Base-by-base conservation (phyloP, 1,284 basidiomycete species). In the Puccinia horiana region DNA sequence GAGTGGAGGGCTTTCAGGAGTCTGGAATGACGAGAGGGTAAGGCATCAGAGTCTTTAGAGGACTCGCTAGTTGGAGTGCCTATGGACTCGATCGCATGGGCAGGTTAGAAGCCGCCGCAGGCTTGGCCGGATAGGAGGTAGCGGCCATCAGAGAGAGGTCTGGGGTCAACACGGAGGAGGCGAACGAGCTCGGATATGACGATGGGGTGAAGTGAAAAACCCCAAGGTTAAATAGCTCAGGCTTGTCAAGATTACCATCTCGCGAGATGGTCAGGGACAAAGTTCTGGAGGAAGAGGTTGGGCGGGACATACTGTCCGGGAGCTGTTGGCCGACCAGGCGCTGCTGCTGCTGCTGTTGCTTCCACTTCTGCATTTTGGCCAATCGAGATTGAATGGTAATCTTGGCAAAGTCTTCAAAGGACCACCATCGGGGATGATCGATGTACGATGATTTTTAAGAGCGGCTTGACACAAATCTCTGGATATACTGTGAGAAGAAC, bases 341-440 rank as follows among this genome's bases (percentile, higher is more conserved):
- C 26, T 75, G 61, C 26, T 32, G n/a, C 18, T 63, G 44, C n/a
- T 82, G 81, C 20, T 82, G 63, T 83, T 81, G 76, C 82, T 87
- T 86, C 89, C 89, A 90, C 75, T 89, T 87, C 77, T 89, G 88
- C 83, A 90, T 86, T 84, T 90, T 90, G 44, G 89, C 89, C 49
- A 88, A 88, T 32, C 89, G 86, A 76, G 88, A 89, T 83, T 89
- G 89, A 83, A 90, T 87, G 84, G 90, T 90, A 87, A 90, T 89
- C 82, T 88, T 88, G 0, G 89, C 89, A 82, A 89, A 89, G 54
- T 89, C 89, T 84, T 90, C 89, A 87, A 85, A 0, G 86, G 85
- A 42, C 49, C 65, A 72, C 72, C 32, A 29, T 75, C 67, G 58
- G 74, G 26, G 37, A 72, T 49, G 40, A 83, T 79, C 52, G 65